These are phyloP conservation scores for Serpula lacrymans DNA, from an alignment of 768 basidiomycete genomes.

Conservation along the genomic window DNA sequence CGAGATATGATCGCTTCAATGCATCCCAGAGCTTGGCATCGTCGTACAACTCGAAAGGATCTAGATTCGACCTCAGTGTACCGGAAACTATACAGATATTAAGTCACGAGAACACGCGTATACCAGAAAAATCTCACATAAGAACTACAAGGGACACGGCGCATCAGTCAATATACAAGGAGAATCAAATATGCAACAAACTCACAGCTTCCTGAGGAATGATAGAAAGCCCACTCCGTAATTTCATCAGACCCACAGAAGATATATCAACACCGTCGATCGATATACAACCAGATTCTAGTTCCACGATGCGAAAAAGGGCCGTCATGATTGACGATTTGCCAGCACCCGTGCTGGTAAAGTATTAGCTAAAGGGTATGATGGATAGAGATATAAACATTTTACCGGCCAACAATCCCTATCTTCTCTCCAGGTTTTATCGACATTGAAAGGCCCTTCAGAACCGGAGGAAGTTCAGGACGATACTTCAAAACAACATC, in stretches of 20 bases:
- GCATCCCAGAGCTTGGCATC: constrained; percentile 88
- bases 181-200: constrained; percentile 29
- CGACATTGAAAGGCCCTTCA: constrained; percentile 76
- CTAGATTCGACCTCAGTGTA: constrained; percentile 81
- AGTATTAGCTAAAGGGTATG: neutral
- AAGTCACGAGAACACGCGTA: too few species aligned
- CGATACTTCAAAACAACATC: constrained; percentile 80
- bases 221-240: constrained; percentile 67
- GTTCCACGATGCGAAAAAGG: constrained; percentile 82
- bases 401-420: constrained; percentile 75
- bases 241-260: constrained; percentile 70
- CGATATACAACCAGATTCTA: constrained; percentile 66
- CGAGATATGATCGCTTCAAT: constrained; percentile 77
- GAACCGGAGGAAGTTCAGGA: constrained; percentile 81
- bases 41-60: constrained; percentile 81
- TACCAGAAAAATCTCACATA: constrained; percentile 42
- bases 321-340: constrained; percentile 90
- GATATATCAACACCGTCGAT: constrained; percentile 87
- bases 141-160: constrained; percentile 38
- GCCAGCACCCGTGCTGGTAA: constrained; percentile 72
- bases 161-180: constrained; percentile 2
- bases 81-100: constrained; percentile 77
- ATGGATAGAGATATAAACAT: neutral
- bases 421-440: constrained; percentile 83
- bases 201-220: constrained; percentile 78